phyloP scores from a whole-genome alignment of 345 rosid species.

The Populus deltoides region DNA sequence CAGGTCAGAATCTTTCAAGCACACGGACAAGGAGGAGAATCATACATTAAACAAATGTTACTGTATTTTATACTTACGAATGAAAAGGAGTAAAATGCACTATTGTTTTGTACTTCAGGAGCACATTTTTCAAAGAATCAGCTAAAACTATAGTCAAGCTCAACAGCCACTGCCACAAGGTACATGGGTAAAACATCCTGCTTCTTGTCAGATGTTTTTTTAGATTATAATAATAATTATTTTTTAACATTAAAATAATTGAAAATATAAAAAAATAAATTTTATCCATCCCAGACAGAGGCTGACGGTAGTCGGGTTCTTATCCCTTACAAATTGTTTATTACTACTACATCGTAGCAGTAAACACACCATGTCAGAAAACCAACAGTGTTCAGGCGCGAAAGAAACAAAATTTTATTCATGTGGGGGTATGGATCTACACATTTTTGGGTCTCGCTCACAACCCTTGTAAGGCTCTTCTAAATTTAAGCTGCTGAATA shows the following conservation, averaged over 20 bases:
- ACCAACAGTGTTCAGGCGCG: not conserved
- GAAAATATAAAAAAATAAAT: too few relatives aligned
- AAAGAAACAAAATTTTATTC: conserved; percentile 11
- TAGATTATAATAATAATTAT: too few relatives aligned
- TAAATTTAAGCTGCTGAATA: not conserved
- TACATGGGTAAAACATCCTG: not conserved
- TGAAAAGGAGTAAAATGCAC: not conserved
- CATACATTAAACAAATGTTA: not conserved
- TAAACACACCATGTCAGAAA: not conserved
- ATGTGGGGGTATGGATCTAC: not conserved
- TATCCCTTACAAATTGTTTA: not conserved
- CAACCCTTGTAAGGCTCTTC: not conserved
- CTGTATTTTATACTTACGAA: too few relatives aligned
- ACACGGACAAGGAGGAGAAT: not conserved
- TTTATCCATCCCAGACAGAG: too few relatives aligned
- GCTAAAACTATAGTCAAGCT: not conserved
- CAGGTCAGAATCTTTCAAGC: not conserved
- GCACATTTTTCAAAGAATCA: not conserved
- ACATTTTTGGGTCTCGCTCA: conserved; percentile 2
- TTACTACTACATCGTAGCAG: not conserved
- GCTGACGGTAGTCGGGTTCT: not conserved
- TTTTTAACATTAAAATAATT: too few relatives aligned
- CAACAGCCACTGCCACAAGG: not conserved
- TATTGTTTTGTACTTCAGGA: not conserved
- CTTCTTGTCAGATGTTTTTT: not conserved